These are phyloP conservation scores for Phytophthora melonis DNA, from an alignment of 352 stramenopile species.

Conservation along the genomic window DNA sequence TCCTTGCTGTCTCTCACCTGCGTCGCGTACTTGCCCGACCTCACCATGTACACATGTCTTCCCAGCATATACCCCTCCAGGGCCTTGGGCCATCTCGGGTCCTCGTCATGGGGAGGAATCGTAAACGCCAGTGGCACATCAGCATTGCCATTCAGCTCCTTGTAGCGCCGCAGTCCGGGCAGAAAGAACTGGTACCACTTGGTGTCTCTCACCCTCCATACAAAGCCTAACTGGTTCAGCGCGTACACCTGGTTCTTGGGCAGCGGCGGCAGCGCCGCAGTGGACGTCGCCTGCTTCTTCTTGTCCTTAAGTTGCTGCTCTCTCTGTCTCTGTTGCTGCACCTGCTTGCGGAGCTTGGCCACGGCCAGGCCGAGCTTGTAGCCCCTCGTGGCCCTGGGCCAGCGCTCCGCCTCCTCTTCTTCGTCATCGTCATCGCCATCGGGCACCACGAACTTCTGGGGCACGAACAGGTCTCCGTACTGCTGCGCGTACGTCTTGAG, in stretches of 20 bases:
- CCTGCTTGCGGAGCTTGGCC: conserved; percentile 86
- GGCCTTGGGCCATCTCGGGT: conserved; percentile 53
- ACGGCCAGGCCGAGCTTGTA: conserved; percentile 90
- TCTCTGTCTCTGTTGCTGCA: conserved; percentile 38
- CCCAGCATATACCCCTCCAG: conserved; percentile 71
- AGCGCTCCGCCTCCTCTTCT: conserved; percentile 33
- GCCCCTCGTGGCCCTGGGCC: conserved; percentile 85
- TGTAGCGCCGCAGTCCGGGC: conserved; percentile 63
- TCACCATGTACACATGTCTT: conserved; percentile 74
- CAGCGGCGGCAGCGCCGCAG: conserved; percentile 37
- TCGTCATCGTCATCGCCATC: conserved; percentile 36
- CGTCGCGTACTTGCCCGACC: conserved; percentile 63
- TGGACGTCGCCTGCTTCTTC: conserved; percentile 9
- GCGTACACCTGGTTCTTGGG: conserved; percentile 69
- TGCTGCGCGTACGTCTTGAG: conserved; percentile 82
- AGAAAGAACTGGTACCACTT: conserved; percentile 80
- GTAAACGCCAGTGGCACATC: conserved; percentile 73
- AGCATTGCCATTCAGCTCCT: conserved; percentile 62
- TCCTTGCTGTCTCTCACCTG: conserved; percentile 46
- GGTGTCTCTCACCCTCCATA: conserved; percentile 88
- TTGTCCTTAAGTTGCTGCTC: conserved; percentile 28
- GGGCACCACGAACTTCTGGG: conserved; percentile 92
- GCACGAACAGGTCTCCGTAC: conserved; percentile 92
- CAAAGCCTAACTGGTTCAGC: conserved; percentile 92
- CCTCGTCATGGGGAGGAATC: conserved; percentile 49